These are phyloP conservation scores for Colletotrichum graminicola DNA, from an alignment of 2,329 filamentous ascomycete genomes.

Conservation along the genomic window DNA sequence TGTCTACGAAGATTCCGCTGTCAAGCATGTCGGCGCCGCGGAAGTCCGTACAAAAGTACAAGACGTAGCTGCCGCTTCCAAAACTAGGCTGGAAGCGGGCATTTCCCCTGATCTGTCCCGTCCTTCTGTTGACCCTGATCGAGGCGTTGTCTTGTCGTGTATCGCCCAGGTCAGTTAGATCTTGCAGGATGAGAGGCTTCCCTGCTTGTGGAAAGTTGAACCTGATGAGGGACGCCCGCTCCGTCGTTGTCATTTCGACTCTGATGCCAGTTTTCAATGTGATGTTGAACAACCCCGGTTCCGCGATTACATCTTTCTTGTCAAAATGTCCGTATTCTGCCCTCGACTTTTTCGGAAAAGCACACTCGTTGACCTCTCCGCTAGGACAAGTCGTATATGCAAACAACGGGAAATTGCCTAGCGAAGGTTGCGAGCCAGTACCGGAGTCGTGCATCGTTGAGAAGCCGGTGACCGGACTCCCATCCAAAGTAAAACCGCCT, in stretches of 20 bases:
- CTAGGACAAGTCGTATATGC: constrained; percentile 71
- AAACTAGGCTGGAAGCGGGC: constrained; percentile 75
- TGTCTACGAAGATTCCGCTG: constrained; percentile 72
- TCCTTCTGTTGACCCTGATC: constrained; percentile 65
- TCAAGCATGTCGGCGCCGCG: constrained; percentile 68
- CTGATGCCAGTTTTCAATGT: constrained; percentile 68
- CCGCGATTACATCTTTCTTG: constrained; percentile 65
- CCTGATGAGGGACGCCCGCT: constrained; percentile 74
- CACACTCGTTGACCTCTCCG: constrained; percentile 72
- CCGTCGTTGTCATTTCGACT: constrained; percentile 76
- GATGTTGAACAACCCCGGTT: constrained; percentile 75
- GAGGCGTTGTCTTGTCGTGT: constrained; percentile 70
- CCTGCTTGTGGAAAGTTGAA: constrained; percentile 69
- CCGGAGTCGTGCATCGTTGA: constrained; percentile 70
- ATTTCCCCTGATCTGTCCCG: constrained; percentile 72
- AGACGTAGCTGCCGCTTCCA: constrained; percentile 69
- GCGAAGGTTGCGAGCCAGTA: constrained; percentile 69
- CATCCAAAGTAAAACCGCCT: constrained; percentile 68
- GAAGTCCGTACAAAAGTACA: constrained; percentile 78
- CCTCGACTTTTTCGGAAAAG: constrained; percentile 64
- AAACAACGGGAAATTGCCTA: constrained; percentile 82
- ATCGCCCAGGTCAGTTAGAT: constrained; percentile 73
- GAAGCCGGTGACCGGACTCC: constrained; percentile 64
- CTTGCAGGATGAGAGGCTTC: constrained; percentile 73
- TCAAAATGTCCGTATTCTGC: constrained; percentile 59